Base-by-base conservation (phyloP, 2,329 filamentous ascomycete species). In the Sporothrix mexicana region DNA sequence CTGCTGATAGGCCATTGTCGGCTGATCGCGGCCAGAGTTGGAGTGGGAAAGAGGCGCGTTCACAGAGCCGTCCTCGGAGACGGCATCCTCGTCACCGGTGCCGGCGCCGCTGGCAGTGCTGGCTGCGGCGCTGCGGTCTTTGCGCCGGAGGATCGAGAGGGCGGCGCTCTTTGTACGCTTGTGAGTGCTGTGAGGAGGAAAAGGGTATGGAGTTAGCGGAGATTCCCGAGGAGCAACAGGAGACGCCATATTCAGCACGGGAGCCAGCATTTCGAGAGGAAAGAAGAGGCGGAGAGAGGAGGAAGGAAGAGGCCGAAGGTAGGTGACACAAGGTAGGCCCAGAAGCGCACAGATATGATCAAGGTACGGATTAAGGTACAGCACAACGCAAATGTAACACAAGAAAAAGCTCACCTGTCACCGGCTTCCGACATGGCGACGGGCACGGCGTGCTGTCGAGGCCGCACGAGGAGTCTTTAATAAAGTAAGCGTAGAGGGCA, bases 111-210 rank as follows among this genome's bases (percentile, higher is more conserved):
- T 82, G 67, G 74, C 76, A 72, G 81, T 83, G 76, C 84, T 84
- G 77, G 83, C 82, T 74, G 82, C 82, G 75, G 81, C 80, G 64
- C 69, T 73, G 57, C 76, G 75, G 71, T 87, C 85, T 77, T 83
- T 86, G 75, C 86, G 84, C 74, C 87, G 83, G 79, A 90, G 80
- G 78, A 90, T 79, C 79, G 87, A 83, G 76, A 89, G 80, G 64
- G 86, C 83, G 69, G 83, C 83, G 55, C 84, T 88, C 79, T 86
- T 90, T 72, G 87, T 87, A 74, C 85, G 86, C 81, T 85, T 87
- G 78, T 88, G 87, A 25, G 76, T 73, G 74, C 73, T 76, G 70
- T 12, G 17, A 1, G 61, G 20, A 20, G 10, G 17, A 23, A 36
- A 12, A 66, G 20, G 47, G 41, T 10, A 55, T 30, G 8, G 6